Percentiles rank a stretch among this genome's conserved stretches.
These are phyloP conservation scores for Talaromyces verruculosus DNA, from an alignment of 2,329 filamentous ascomycete genomes.

Conservation along the genomic window DNA sequence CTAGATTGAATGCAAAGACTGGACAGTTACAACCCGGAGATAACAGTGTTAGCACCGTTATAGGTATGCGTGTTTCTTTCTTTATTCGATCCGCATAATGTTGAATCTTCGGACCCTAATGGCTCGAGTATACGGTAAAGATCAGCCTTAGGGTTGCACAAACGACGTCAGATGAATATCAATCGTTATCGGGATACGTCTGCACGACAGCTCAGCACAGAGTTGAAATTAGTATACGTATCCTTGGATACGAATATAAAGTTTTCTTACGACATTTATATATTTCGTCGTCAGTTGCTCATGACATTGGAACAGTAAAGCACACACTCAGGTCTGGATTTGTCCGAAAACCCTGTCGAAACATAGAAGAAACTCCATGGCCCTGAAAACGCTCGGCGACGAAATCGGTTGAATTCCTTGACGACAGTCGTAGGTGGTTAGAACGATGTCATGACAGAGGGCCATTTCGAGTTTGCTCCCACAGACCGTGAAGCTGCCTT, in stretches of 20 bases:
- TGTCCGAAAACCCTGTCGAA: background rate
- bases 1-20: background rate
- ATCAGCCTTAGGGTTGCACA: background rate
- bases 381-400: too few relatives aligned
- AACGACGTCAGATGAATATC: background rate
- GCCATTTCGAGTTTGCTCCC: too few relatives aligned
- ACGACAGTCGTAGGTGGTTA: too few relatives aligned
- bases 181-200: too few relatives aligned
- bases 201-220: too few relatives aligned
- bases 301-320: background rate
- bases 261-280: background rate
- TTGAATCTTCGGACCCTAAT: background rate
- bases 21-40: background rate
- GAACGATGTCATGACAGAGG: too few relatives aligned
- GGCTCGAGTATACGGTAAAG: background rate
- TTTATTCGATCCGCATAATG: background rate
- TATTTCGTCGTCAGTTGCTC: background rate
- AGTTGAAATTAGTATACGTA: too few relatives aligned
- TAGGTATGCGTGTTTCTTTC: too few relatives aligned
- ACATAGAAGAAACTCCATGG: background rate
- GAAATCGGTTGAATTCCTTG: too few relatives aligned
- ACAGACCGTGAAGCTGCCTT: too few relatives aligned
- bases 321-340: too few relatives aligned
- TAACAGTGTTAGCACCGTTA: background rate
- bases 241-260: background rate